Conservation (phyloP, 257 asterid species). For the Scutellaria galericulata region DNA sequence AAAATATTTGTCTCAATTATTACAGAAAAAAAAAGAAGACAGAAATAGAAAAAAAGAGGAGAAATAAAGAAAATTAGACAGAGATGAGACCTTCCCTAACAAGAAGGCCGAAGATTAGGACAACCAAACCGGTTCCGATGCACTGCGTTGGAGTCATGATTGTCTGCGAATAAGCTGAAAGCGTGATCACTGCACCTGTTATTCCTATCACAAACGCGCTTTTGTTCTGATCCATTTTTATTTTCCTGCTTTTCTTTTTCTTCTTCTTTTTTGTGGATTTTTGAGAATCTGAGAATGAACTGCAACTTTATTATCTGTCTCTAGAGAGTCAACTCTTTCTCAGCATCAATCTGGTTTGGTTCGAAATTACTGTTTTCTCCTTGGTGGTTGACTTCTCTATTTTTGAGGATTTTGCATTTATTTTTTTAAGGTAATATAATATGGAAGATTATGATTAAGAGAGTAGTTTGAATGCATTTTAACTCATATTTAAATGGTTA, state of each 20-base stretch:
- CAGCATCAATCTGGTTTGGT: conserved; percentile 5
- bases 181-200: conserved; percentile 69
- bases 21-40: background rate
- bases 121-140: conserved; percentile 63
- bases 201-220: conserved; percentile 65
- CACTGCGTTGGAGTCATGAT: conserved; percentile 70
- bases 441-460: too few relatives aligned
- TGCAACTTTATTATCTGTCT: background rate
- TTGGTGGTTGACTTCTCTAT: conserved; percentile 39
- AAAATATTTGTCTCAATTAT: background rate
- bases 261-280: background rate
- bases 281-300: background rate
- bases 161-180: conserved; percentile 84
- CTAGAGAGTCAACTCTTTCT: conserved; percentile 45
- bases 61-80: conserved; percentile 41
- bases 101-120: conserved; percentile 82
- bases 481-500: too few relatives aligned
- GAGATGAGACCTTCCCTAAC: conserved; percentile 85
- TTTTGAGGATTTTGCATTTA: too few relatives aligned
- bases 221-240: conserved; percentile 67
- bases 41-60: too few relatives aligned
- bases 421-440: too few relatives aligned
- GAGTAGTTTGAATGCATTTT: too few relatives aligned
- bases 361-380: conserved; percentile 36
- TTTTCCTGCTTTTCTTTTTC: background rate